Conservation (phyloP, 345 rosid species). For the Gynandropsis gynandra region DNA sequence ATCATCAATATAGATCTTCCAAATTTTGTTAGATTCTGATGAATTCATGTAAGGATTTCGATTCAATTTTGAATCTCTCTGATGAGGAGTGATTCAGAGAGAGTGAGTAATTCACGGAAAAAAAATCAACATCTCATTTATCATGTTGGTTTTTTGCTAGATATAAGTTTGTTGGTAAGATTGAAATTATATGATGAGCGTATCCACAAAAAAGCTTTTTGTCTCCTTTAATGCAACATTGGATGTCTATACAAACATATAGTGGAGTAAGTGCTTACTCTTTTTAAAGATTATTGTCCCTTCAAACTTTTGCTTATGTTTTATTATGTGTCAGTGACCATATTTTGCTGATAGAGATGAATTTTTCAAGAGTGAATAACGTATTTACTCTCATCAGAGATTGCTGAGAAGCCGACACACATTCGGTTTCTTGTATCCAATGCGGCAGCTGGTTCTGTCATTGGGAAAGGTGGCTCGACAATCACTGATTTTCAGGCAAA, state of each 20-base stretch:
- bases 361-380: slow-evolving; percentile 5
- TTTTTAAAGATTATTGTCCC: too few relatives aligned
- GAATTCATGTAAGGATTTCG: neutral
- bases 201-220: too few relatives aligned
- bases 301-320: too few relatives aligned
- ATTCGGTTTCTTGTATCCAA: slow-evolving; percentile 89
- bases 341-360: neutral
- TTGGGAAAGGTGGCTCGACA: slow-evolving; percentile 97
- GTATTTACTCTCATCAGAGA: slow-evolving; percentile 31
- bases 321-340: neutral
- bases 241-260: too few relatives aligned
- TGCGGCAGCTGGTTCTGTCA: slow-evolving; percentile 97
- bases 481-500: slow-evolving; percentile 92
- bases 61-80: neutral
- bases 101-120: neutral
- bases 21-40: neutral
- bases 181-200: too few relatives aligned
- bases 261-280: too few relatives aligned
- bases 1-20: neutral
- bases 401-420: slow-evolving; percentile 70
- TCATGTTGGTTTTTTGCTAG: too few relatives aligned
- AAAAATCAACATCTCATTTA: too few relatives aligned
- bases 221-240: too few relatives aligned
- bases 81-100: neutral
- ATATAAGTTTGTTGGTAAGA: too few relatives aligned